These are phyloP conservation scores for Fistulinella prunicolor DNA, from an alignment of 768 basidiomycete species.

Conservation along the genomic window DNA sequence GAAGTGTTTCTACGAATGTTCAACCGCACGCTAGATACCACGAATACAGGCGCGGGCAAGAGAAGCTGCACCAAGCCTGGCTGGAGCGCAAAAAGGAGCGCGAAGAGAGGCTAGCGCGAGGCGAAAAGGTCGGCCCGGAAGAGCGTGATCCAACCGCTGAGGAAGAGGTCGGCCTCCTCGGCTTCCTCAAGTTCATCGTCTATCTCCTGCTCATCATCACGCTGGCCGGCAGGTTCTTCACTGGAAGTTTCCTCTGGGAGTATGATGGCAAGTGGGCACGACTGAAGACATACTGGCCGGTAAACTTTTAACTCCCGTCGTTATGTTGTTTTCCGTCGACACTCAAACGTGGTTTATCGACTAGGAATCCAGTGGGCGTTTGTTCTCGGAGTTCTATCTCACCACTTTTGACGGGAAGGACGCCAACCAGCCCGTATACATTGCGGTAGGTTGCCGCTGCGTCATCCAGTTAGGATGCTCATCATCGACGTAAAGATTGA, in stretches of 20 bases:
- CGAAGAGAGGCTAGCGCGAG: constrained; percentile 68
- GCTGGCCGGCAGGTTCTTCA: constrained; percentile 78
- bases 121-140: constrained; percentile 69
- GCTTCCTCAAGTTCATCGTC: constrained; percentile 67
- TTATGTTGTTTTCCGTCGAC: background rate
- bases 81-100: constrained; percentile 67
- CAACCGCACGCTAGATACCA: constrained; percentile 47
- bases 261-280: constrained; percentile 62
- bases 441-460: constrained; percentile 60
- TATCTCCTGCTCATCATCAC: constrained; percentile 50
- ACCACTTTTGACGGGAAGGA: constrained; percentile 69
- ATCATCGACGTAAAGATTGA: constrained; percentile 61
- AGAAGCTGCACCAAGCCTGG: constrained; percentile 62
- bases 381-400: constrained; percentile 75
- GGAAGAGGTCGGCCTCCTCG: constrained; percentile 60
- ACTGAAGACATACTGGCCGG: constrained; percentile 63
- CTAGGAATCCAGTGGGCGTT: constrained; percentile 51
- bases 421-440: constrained; percentile 66
- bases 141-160: constrained; percentile 72
- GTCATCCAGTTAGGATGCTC: constrained; percentile 1
- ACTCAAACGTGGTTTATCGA: background rate
- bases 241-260: constrained; percentile 87
- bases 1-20: background rate
- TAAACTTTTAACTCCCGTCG: constrained; percentile 28
- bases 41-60: constrained; percentile 61